Conservation (phyloP, 345 rosid genomes). For the Eucalyptus cloeziana region DNA sequence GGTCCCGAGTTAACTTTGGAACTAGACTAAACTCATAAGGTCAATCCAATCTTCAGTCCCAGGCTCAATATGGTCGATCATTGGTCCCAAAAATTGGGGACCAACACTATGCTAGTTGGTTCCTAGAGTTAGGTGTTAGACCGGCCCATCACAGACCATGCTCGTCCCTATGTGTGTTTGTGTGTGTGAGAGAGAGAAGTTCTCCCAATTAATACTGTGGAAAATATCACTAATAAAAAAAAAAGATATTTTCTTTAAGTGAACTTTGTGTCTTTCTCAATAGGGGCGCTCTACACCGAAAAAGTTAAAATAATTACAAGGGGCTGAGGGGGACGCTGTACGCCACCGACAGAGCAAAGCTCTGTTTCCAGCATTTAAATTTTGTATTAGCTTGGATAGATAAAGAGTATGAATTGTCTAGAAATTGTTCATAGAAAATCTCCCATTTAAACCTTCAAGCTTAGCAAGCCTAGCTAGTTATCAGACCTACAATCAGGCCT, state of each 20-base stretch:
- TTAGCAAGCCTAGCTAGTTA: not conserved
- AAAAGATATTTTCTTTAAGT: not conserved
- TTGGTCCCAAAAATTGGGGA: rapidly evolving
- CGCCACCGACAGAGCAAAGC: not conserved
- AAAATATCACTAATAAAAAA: not conserved
- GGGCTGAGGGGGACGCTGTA: not conserved
- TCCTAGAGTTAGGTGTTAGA: no score
- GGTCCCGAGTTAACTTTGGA: no score
- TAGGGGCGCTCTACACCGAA: not conserved
- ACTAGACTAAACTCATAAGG: no score
- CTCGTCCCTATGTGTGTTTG: no score
- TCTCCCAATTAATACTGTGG: not conserved
- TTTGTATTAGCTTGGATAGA: not conserved
- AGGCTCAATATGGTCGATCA: rapidly evolving
- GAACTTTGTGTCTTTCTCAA: not conserved
- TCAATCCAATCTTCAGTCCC: rapidly evolving
- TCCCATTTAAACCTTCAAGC: not conserved
- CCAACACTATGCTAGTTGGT: no score
- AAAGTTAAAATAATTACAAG: not conserved
- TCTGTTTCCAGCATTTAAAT: not conserved
- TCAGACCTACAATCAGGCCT: not conserved
- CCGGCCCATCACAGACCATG: rapidly evolving
- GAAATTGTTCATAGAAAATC: not conserved
- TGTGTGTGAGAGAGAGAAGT: not conserved
- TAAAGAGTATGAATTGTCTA: not conserved